Base-by-base conservation (phyloP, 768 basidiomycete species). In the Serpula lacrymans region DNA sequence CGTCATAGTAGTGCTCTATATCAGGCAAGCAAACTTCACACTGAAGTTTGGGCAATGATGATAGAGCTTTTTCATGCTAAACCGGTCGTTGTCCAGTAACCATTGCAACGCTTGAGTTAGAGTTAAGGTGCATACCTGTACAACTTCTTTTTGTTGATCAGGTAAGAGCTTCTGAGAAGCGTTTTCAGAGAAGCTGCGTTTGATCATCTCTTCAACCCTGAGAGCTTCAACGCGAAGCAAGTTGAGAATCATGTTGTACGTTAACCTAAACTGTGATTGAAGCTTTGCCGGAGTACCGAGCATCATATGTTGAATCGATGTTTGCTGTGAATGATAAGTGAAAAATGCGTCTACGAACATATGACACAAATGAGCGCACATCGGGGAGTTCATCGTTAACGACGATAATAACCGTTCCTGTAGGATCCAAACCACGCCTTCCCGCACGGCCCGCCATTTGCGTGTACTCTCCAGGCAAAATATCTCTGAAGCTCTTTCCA, bases 381-480 rank as follows among this genome's bases (percentile, higher is more conserved):
- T 96, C 90, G 14, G 96, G 95, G 8, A 96, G 60, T 21, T 85
- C 78, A 48, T 92, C 88, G 46, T 83, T 82, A 1, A 81, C 80
- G 35, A 89, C 74, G 39, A 99, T 88, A 51, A 99, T 83, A 8
- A 99, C 96, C 0, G 94, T 96, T 26, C 96, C 96, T 0, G 93
- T 98, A 4, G 85, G 69, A 58, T 99, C 96, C 21, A 99, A 69
- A 9, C 96, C 96, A 59, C 96, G 85, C 24, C 96, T 83, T 17
- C 96, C 96, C 12, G 96, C 96, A 50, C 96, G 85, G 5, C 96
- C 96, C 6, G 96, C 94, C 96, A 99, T 99, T 55, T 99, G 96
- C 0, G 95, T 99, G 57, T 97, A 97, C 64, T 93, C 92, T 28
- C 89, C 93, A 18, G 91, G 85, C 1, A 90, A 63, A 24, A 95